Evolutionary conservation across 208 protist species (phyloP), one percentile per base, ranked within the genome.

Genomic region (Blechomonas ayalai): DNA sequence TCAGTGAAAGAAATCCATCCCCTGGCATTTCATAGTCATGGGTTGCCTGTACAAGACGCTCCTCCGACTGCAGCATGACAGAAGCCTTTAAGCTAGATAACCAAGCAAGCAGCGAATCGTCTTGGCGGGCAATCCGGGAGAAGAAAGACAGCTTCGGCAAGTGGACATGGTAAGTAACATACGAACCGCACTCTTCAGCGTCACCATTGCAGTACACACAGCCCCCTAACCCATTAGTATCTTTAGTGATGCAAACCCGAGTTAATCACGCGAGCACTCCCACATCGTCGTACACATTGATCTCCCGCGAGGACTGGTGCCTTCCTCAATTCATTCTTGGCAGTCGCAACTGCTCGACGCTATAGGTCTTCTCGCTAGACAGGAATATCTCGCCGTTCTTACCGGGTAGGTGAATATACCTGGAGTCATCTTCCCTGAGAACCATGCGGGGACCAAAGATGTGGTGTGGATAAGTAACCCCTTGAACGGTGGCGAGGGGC

Each of bases 401-500:
- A 0, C 73, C 70, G 22, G 78, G 73, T 0, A 87, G 56, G 8
- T 79, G 60, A n/a, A 79, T 31, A 35, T 63, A 43, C 20, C 55
- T 61, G 2, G 56, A 52, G 3, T 47, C 35, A 2, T 56, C 50
- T 18, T 66, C 73, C 7, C 41, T 52, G 4, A 87, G 50, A 1
- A 65, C 64, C 15, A 64, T 45, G 19, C 59, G 42, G 12, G 56
- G 45, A 22, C 73, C 78, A 59, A 87, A 81, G 29, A 87, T 41
- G 36, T 78, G 70, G 52, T 82, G 70, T 4, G 70, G 69, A 45
- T 82, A 87, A 12, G 73, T 78, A 15, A 82, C 61, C 5, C 64
- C 64, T 12, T 44, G 55, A 5, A 80, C 31, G 1, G 72, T 74
- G 31, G 76, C 66, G 15, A 87, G 38, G 12, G 59, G 33, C 2